A percentile compares a stretch with the other conserved stretches of the same genome.
Conservation (phyloP, 257 asterid species). For the Linaria vulgaris region DNA sequence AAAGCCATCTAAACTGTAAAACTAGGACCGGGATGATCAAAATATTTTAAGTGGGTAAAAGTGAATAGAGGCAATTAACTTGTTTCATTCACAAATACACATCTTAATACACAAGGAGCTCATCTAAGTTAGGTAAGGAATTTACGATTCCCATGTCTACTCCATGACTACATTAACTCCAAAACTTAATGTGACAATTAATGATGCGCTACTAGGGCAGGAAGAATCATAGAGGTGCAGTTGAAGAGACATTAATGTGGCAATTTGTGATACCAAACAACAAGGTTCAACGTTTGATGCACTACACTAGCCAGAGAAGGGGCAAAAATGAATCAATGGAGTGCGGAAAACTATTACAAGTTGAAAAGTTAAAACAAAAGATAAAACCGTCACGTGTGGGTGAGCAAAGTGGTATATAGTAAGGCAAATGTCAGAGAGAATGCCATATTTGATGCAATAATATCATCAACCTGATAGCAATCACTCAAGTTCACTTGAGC, state of each 20-base stretch:
- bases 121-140: too few relatives aligned
- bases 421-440: constrained; percentile 10
- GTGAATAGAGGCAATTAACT: too few relatives aligned
- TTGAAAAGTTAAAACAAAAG: neutral
- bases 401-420: neutral
- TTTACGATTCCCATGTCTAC: too few relatives aligned
- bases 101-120: too few relatives aligned
- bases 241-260: neutral
- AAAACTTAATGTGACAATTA: too few relatives aligned
- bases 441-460: neutral
- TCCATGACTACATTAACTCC: too few relatives aligned
- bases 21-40: neutral
- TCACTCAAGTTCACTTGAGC: neutral
- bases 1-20: constrained; percentile 6
- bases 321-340: neutral
- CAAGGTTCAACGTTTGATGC: constrained; percentile 12
- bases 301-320: neutral
- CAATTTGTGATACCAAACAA: neutral
- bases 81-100: neutral
- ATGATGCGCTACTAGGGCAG: too few relatives aligned
- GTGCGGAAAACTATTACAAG: neutral
- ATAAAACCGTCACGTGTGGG: neutral
- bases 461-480: neutral
- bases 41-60: constrained; percentile 7
- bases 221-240: neutral